Evolutionary conservation across 176 grass and related monocot species (phyloP).

Genomic region (Hordeum vulgare): DNA sequence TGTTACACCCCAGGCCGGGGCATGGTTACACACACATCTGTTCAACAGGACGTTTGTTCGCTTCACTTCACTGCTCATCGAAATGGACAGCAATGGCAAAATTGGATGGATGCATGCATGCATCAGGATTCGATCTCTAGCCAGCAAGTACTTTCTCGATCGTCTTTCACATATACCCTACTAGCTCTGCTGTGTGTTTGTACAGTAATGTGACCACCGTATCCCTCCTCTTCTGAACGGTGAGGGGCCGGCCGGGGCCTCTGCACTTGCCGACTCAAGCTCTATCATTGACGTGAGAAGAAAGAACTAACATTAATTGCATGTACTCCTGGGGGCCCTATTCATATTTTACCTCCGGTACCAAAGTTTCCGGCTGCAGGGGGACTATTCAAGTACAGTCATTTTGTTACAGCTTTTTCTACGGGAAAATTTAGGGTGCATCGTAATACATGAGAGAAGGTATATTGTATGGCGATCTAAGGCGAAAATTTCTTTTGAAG

Average conservation of each 20-base stretch:
- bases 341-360: not conserved
- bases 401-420: too few species aligned
- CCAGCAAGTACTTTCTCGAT: not conserved
- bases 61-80: not conserved
- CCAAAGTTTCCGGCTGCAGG: too few species aligned
- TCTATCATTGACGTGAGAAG: not conserved
- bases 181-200: not conserved
- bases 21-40: not conserved
- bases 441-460: too few species aligned
- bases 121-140: not conserved
- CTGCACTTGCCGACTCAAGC: not conserved
- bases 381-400: too few species aligned
- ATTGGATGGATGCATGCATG: not conserved
- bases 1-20: not conserved
- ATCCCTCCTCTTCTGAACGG: not conserved
- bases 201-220: constrained; percentile 21
- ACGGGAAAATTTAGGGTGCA: too few species aligned
- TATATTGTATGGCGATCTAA: too few species aligned
- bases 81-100: not conserved
- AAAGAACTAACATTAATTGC: constrained; percentile 1
- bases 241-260: not conserved
- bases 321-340: not conserved
- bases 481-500: too few species aligned
- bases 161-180: not conserved
- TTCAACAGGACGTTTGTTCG: not conserved